These are phyloP conservation scores for Rhytidhysteron rufulum DNA, from an alignment of 2,329 filamentous ascomycete genomes.

Conservation along the genomic window DNA sequence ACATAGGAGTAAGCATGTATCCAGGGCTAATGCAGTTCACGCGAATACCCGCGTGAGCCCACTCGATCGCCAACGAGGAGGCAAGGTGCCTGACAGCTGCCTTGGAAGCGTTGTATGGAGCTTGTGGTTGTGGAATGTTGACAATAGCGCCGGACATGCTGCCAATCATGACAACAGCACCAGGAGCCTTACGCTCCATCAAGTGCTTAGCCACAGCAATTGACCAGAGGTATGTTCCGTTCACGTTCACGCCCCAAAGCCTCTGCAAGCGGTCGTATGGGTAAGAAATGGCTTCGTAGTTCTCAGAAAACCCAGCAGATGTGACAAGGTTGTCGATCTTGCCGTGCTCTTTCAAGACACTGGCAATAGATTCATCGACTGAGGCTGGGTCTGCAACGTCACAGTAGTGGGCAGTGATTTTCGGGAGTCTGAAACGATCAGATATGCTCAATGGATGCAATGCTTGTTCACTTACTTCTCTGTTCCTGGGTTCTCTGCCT, in stretches of 20 bases:
- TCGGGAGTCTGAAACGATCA: slow-evolving; percentile 57
- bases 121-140: slow-evolving; percentile 92
- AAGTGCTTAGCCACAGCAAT: slow-evolving; percentile 81
- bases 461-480: slow-evolving; percentile 50
- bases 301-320: slow-evolving; percentile 95
- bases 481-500: slow-evolving; percentile 72
- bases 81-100: slow-evolving; percentile 87
- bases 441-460: background rate
- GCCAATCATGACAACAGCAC: slow-evolving; percentile 90
- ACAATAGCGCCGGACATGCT: slow-evolving; percentile 94
- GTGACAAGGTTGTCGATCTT: slow-evolving; percentile 91
- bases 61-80: slow-evolving; percentile 85
- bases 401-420: slow-evolving; percentile 83
- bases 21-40: slow-evolving; percentile 95
- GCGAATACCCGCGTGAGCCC: slow-evolving; percentile 81
- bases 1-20: slow-evolving; percentile 94
- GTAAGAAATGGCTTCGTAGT: slow-evolving; percentile 88
- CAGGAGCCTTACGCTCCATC: slow-evolving; percentile 72
- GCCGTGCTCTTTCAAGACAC: slow-evolving; percentile 68
- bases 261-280: slow-evolving; percentile 88
- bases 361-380: slow-evolving; percentile 68
- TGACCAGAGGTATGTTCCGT: slow-evolving; percentile 87
- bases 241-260: slow-evolving; percentile 91
- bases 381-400: slow-evolving; percentile 80
- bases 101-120: slow-evolving; percentile 89